Evolutionary conservation across 805 yeast genomes (phyloP), one percentile per base, ranked within the genome.

Genomic region (Saccharomyces mikatae): DNA sequence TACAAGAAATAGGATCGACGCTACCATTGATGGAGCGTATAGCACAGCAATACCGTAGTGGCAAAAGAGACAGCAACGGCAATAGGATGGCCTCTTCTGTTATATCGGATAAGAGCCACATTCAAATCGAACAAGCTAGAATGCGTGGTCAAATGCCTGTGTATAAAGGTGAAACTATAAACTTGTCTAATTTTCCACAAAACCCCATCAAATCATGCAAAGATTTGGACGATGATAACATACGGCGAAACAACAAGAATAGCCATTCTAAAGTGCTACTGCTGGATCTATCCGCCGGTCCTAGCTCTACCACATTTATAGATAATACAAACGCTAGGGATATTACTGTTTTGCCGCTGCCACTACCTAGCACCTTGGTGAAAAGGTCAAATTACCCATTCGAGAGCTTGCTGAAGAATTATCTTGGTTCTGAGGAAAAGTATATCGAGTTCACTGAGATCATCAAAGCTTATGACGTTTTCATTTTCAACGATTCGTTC

Each of bases 281-380:
- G 13, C 24, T 36, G 13, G 44, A 36, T n/a, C 24, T 36, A 17
- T 36, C 22, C 11, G 17, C 44, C 6, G 44, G 44, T 11, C 44
- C 44, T 6, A 36, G 13, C 2, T 3, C 44, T 6, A 17, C 21
- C 22, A 17, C 44, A 36, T 36, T 9, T 36, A 3, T 17, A 36
- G 22, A 9, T 9, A 36, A 36, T 36, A 17, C 44, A 17, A 36
- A 36, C 17, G 24, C 24, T 11, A 21, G 22, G 11, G 44, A 36
- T 36, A 36, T 36, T 11, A 36, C 44, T 4, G 24, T 36, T 36
- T 36, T 36, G 10, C 21, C 22, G 44, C 51, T 69, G 26, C 62
- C 63, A 22, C 61, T 68, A 44, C 73, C 73, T 4, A 64, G 66
- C 21, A 69, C 73, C 1, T 52, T 69, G 36, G 55, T 69, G 28